Evolutionary conservation across 306 rosid genomes (phyloP), one percentile per base, ranked within the genome.

Genomic region (Aeschynomene evenia): DNA sequence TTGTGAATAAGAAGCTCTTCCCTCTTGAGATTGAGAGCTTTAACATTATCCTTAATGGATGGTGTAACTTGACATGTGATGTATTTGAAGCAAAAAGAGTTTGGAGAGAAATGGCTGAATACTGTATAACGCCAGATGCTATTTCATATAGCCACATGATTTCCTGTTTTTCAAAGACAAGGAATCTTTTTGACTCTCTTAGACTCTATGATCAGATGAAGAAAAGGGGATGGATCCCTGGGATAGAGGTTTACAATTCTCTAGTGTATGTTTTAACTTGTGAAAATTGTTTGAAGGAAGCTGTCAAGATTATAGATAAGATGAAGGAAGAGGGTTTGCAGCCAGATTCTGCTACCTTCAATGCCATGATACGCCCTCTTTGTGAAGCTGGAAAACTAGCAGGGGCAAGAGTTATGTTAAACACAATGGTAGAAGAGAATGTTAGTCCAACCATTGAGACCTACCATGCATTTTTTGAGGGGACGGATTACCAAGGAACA

Each of bases 191-290:
- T 29, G 91, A 90, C 79, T 88, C 98, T n/a, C 90, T 89, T 20
- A 86, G 98, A 52, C 88, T 93, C 46, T 88, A 85, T 56, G 98
- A 88, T 76, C 89, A 81, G 80, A 93, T 93, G 94, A 90, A 86
- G 86, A 90, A 84, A 76, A 85, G 84, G 73, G 84, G 79, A 37
- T 85, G 84, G 85, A 49, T 59, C 36, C 96, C 97, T 9, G 79
- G 86, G 60, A 72, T 82, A 19, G 77, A 70, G 72, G 84, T 88
- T 70, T 90, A 85, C 76, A 93, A 90, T 74, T 93, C 96, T 4
- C 81, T 93, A 50, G 82, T 88, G 23, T 82, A 63, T 64, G 94
- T 81, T 56, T 81, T 93, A 48, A 79, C 88, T 26, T 68, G 29
- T 18, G 87, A 84, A 74, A 88, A 84, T 85, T 93, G 98, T 81